These are phyloP conservation scores for Fraxinus velutina DNA, from an alignment of 305 asterid species.

Conservation along the genomic window DNA sequence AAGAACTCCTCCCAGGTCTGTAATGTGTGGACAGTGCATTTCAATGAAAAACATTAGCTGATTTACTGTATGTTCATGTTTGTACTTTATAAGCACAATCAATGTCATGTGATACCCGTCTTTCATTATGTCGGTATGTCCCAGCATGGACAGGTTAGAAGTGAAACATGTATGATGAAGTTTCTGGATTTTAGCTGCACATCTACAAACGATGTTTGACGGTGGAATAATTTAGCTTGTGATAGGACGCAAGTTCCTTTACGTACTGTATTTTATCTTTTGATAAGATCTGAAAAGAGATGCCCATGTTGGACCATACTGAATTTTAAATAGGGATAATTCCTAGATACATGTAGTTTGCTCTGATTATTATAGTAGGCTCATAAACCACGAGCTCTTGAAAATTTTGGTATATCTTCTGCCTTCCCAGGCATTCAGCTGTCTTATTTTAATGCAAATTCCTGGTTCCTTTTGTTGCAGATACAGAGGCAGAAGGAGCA, in stretches of 20 bases:
- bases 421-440: neutral
- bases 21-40: neutral
- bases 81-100: neutral
- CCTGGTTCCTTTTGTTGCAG: constrained; percentile 41
- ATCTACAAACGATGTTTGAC: neutral
- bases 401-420: neutral
- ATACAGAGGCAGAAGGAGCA: constrained; percentile 76
- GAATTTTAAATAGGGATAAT: neutral
- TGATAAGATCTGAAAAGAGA: neutral
- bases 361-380: neutral
- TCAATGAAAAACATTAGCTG: neutral
- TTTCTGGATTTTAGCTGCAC: neutral
- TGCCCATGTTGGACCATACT: neutral
- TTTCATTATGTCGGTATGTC: neutral
- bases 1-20: constrained; percentile 81
- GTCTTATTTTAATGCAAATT: neutral
- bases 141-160: neutral
- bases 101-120: neutral
- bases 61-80: neutral
- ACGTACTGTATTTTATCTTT: neutral
- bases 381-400: neutral
- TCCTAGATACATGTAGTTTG: neutral
- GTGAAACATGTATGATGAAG: neutral
- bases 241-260: neutral
- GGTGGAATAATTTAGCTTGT: neutral